Conservation (phyloP, 2,329 filamentous ascomycete species). For the Neofusicoccum sp. region DNA sequence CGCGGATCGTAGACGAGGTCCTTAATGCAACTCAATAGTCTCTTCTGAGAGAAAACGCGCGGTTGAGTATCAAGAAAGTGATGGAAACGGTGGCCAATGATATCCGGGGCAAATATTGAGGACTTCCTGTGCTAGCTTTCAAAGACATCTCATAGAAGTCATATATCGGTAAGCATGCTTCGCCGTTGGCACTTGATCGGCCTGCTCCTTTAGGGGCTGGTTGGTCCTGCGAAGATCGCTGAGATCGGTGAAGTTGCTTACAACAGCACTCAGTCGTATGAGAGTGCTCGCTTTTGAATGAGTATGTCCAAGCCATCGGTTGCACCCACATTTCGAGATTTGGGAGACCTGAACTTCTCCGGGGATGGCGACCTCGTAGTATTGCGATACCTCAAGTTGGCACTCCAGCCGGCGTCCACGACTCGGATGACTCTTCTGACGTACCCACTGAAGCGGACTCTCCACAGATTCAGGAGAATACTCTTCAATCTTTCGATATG, state of each 20-base stretch:
- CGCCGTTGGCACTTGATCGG: no score
- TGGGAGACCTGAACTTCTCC: no score
- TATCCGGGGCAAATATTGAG: no score
- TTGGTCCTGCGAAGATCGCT: not conserved
- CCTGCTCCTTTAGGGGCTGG: no score
- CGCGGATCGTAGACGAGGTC: constrained; percentile 36
- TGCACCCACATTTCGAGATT: not conserved
- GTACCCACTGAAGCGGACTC: not conserved
- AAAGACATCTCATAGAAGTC: no score
- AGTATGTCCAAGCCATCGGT: constrained; percentile 4
- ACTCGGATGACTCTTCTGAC: not conserved
- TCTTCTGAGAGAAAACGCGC: not conserved
- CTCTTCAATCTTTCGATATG: not conserved
- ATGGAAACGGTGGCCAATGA: no score
- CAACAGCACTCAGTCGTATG: not conserved
- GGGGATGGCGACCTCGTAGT: not conserved
- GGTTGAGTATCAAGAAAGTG: no score
- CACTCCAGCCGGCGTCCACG: not conserved
- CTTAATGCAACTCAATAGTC: constrained; percentile 2
- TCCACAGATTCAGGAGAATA: constrained; percentile 6
- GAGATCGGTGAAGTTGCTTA: not conserved
- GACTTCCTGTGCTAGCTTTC: no score
- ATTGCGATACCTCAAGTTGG: not conserved
- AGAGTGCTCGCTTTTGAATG: not conserved
- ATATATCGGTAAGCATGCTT: no score